These are phyloP conservation scores for Artemisia tridentata DNA, from an alignment of 129 eudicot genomes.

Conservation along the genomic window DNA sequence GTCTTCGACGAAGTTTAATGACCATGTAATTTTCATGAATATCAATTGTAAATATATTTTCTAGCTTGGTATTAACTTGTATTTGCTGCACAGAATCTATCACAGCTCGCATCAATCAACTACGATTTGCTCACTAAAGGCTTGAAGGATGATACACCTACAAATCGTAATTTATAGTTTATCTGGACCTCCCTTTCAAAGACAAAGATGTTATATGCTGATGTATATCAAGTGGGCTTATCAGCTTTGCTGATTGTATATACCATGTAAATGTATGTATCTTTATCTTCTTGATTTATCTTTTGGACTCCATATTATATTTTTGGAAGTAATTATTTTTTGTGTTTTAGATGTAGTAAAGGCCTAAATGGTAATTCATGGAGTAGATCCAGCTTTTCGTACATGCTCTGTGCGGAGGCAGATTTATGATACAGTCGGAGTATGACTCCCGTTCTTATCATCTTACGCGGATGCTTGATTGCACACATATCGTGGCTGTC, in stretches of 20 bases:
- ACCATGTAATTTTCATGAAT: background rate
- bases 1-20: background rate
- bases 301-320: background rate
- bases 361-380: conserved; percentile 21
- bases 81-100: conserved; percentile 71
- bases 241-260: conserved; percentile 31
- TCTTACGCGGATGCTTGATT: conserved; percentile 8
- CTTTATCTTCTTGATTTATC: background rate
- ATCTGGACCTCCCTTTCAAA: conserved; percentile 11
- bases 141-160: conserved; percentile 70
- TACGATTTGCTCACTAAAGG: conserved; percentile 90
- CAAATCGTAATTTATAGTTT: conserved; percentile 45
- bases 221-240: conserved; percentile 8
- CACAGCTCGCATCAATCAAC: conserved; percentile 94
- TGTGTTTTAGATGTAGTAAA: conserved; percentile 34
- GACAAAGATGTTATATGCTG: background rate
- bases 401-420: background rate
- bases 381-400: conserved; percentile 8
- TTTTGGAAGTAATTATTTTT: background rate
- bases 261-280: conserved; percentile 49
- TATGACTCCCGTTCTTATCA: background rate
- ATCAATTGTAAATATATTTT: background rate
- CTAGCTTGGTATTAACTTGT: background rate
- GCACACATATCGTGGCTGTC: background rate
- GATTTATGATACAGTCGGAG: background rate